phyloP scores from a whole-genome alignment of 768 basidiomycete species.

The Mycena galericulata region DNA sequence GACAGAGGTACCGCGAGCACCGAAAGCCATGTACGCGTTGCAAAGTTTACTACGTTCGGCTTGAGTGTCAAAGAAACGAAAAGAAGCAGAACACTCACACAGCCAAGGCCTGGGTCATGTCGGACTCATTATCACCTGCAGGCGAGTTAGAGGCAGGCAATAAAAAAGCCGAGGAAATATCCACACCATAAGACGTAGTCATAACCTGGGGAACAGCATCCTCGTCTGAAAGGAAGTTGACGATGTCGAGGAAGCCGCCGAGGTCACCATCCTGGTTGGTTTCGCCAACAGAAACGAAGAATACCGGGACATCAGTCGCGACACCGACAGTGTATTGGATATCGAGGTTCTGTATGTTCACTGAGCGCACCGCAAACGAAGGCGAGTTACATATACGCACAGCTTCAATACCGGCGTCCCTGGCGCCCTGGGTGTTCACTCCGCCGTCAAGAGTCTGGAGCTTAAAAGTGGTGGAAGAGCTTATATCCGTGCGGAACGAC shows the following conservation, averaged over 20 bases:
- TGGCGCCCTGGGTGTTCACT: constrained; percentile 28
- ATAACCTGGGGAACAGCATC: constrained; percentile 67
- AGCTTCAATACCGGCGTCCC: no score
- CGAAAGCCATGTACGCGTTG: constrained; percentile 55
- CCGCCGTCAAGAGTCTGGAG: constrained; percentile 34
- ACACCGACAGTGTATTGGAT: constrained; percentile 38
- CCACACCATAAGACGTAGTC: constrained; percentile 73
- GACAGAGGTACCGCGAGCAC: constrained; percentile 60
- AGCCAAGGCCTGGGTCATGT: constrained; percentile 46
- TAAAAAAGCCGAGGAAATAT: no score
- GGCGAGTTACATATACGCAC: background rate
- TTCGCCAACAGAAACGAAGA: constrained; percentile 50
- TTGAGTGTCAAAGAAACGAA: background rate
- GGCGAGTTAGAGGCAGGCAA: no score
- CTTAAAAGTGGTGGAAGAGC: constrained; percentile 38
- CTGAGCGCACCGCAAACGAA: background rate
- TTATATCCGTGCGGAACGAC: no score
- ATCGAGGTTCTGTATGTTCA: constrained; percentile 24
- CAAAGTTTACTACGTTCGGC: constrained; percentile 24
- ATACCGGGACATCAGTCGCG: constrained; percentile 43
- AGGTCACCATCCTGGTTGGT: constrained; percentile 41
- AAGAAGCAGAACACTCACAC: constrained; percentile 5
- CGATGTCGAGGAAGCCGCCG: constrained; percentile 69
- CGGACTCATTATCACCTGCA: no score
- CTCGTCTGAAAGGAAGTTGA: constrained; percentile 63